Base-by-base conservation (phyloP, 2,329 filamentous ascomycete species). In the Coniochaeta sp. region DNA sequence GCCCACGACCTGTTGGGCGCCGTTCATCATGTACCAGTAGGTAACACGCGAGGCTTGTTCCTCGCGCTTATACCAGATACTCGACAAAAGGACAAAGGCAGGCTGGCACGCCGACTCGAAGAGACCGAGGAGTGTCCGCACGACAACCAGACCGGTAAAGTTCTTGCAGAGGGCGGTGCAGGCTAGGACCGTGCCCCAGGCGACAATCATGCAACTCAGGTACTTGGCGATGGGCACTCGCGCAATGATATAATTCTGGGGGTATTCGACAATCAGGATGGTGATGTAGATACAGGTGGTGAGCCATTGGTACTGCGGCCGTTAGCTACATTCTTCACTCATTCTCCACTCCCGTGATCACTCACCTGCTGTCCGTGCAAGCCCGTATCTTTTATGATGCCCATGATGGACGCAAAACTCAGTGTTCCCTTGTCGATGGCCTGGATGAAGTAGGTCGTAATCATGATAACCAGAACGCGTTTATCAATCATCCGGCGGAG, bases 11-110 rank as follows among this genome's bases (percentile, higher is more conserved):
- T 88, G 85, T 61, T 89, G 85, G 1, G 74, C 76, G 2, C 86
- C 85, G 62, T 89, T 89, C 83, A 88, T 89, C 81, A 87, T 87
- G 65, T 86, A 85, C 85, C 85, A 89, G 65, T 82, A 87, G 0
- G 83, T 85, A 3, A 88, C 83, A 5, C 81, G 78, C 0, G 77
- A 65, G 0, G 83, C 78, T 61, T 89, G 86, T 58, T 89, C 85
- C 51, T 85, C 78, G 30, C 83, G 74, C 54, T 79, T 81, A 65
- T 89, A 89, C 85, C 85, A 89, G 72, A 86, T 86, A 30, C 77
- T 74, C 0, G 79, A 85, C 51, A 89, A 72, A 49, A 89, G 70
- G 26, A 89, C 71, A 58, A 89, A 88, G 3, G 77, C 74, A 0
- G 86, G 86, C 63, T 87, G 83, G 61, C 82, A 86, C 32, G 80